These are phyloP conservation scores for Hirschfeldia incana DNA, from an alignment of 345 rosid genomes.

Conservation along the genomic window DNA sequence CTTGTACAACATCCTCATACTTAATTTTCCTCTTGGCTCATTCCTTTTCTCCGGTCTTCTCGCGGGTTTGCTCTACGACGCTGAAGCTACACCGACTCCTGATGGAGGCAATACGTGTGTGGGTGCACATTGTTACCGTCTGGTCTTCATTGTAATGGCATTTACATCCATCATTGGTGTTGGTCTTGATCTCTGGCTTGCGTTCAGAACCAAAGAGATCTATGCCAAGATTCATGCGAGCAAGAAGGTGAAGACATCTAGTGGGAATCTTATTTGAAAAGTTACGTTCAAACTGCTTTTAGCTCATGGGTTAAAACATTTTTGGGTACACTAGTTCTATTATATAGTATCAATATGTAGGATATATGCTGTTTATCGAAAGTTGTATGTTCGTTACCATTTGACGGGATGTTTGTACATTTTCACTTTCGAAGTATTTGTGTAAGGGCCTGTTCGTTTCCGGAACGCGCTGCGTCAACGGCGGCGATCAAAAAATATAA, in stretches of 20 bases:
- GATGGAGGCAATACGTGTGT: slow-evolving; percentile 51
- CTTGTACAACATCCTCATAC: slow-evolving; percentile 54
- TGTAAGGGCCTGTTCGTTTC: too few species aligned
- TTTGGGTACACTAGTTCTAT: not conserved
- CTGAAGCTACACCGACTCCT: slow-evolving; percentile 41
- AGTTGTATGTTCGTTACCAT: not conserved
- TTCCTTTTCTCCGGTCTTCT: slow-evolving; percentile 66
- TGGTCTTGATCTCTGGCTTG: slow-evolving; percentile 48
- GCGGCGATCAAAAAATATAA: too few species aligned
- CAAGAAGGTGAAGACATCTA: slow-evolving; percentile 49
- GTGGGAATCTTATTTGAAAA: slow-evolving; percentile 27
- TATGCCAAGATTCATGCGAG: slow-evolving; percentile 52
- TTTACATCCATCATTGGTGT: slow-evolving; percentile 46
- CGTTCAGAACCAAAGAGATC: slow-evolving; percentile 44
- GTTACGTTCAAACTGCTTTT: not conserved
- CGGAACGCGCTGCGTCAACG: too few species aligned
- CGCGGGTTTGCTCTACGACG: slow-evolving; percentile 60
- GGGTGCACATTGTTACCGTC: slow-evolving; percentile 53
- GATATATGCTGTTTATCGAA: too few species aligned
- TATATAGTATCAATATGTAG: not conserved
- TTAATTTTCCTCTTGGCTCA: slow-evolving; percentile 54
- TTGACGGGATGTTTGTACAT: too few species aligned
- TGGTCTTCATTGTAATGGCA: slow-evolving; percentile 52
- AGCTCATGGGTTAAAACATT: not conserved
- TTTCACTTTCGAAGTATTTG: not conserved